These are phyloP conservation scores for Apiotrichum domesticum DNA, from an alignment of 1,284 basidiomycete genomes.

Conservation along the genomic window DNA sequence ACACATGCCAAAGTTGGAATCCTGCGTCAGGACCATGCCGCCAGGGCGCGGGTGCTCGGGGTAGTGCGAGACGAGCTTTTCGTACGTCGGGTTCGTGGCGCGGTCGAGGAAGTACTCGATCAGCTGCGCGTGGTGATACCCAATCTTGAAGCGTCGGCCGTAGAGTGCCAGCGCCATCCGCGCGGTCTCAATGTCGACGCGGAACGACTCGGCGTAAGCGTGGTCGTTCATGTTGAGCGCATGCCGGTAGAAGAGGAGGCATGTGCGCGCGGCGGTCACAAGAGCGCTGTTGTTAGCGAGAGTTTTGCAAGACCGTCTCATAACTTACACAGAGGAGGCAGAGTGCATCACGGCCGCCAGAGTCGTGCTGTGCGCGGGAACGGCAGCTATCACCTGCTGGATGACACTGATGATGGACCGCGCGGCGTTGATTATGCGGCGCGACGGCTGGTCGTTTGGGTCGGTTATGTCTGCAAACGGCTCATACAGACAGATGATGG, in stretches of 20 bases:
- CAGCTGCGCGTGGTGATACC: constrained; percentile 42
- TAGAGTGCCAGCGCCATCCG: constrained; percentile 32
- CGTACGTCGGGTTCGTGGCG: constrained; percentile 33
- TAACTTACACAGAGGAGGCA: constrained; percentile 32
- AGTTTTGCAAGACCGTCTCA: too few relatives aligned
- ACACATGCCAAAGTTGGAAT: constrained; percentile 32
- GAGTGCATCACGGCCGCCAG: constrained; percentile 37
- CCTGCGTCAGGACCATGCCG: constrained; percentile 29
- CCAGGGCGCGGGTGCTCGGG: constrained; percentile 41
- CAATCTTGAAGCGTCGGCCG: constrained; percentile 38
- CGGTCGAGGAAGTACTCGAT: constrained; percentile 45
- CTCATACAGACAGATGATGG: constrained; percentile 44
- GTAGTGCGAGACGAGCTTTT: constrained; percentile 39
- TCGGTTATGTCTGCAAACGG: constrained; percentile 42
- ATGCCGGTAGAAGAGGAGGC: constrained; percentile 35
- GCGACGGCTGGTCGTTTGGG: constrained; percentile 31
- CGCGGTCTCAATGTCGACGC: constrained; percentile 34
- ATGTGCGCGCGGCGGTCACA: constrained; percentile 37
- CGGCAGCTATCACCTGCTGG: constrained; percentile 30
- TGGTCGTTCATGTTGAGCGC: constrained; percentile 34
- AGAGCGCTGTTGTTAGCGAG: constrained; percentile 19
- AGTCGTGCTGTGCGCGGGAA: constrained; percentile 19
- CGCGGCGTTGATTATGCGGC: constrained; percentile 33
- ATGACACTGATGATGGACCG: constrained; percentile 36
- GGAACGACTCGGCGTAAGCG: constrained; percentile 23